Evolutionary conservation across 176 grass and related monocot genomes (phyloP), one percentile per base, ranked within the genome.

Genomic region (Ananas comosus): DNA sequence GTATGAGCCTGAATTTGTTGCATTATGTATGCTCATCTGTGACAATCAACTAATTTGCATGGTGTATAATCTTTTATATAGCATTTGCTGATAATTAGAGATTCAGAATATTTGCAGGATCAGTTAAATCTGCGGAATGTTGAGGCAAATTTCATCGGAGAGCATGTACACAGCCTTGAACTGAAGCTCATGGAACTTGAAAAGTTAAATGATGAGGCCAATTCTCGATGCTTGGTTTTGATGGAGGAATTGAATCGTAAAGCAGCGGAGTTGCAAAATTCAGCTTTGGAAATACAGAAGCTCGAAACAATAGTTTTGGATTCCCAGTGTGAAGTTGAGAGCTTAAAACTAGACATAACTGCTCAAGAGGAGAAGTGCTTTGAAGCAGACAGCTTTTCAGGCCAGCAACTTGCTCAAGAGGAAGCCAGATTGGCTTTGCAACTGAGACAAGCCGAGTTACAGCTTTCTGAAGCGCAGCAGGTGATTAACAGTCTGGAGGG

Each of bases 311-410:
- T 63, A 70, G 65, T 74, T 83, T 79, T 97, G 74, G 93, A 97
- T 85, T 90, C 80, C 13, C 93, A 92, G 77, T 97, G 93, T 67
- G 93, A 97, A 84, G 81, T 92, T 67, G 93, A 97, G 81, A 90
- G 89, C 80, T 90, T 97, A 79, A 97, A 92, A 80, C 93, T 97
- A 79, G 93, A 97, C 49, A 65, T 90, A 72, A 90, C 86, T 85
- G 85, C 82, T 72, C 49, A 87, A 80, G 89, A 97, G 61, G 83
- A 92, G 77, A 90, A 84, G 75, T 71, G 85, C 49, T 78, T 79
- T 75, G 76, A 91, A 49, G 76, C 75, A 1, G 85, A 82, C 22
- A 82, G 72, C 24, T 79, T 74, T 68, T 42, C 33, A 42, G 50
- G 50, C 22, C 82, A 74, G 49, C 79, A 82, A 85, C 65, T 58